Percentiles rank a stretch among this genome's conserved stretches.
These are phyloP conservation scores for Ogataea hybrid DNA, from an alignment of 1,139 yeast species.

Conservation along the genomic window DNA sequence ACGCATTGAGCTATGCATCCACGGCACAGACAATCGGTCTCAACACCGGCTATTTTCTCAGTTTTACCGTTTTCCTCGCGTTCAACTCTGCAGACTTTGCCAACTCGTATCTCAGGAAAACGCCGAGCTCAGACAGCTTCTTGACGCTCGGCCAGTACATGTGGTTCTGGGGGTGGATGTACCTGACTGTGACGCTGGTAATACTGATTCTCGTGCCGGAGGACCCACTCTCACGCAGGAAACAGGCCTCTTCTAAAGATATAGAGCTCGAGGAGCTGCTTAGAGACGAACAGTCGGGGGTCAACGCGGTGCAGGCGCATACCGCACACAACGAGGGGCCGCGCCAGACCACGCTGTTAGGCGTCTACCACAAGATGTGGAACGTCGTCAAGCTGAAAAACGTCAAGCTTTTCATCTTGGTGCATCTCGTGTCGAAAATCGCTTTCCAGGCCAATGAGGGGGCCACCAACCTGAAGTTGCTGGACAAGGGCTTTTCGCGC, in stretches of 20 bases:
- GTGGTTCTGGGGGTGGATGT: conserved; percentile 73
- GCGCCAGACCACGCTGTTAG: conserved; percentile 11
- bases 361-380: conserved; percentile 68
- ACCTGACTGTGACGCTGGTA: conserved; percentile 62
- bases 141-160: conserved; percentile 74
- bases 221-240: conserved; percentile 45
- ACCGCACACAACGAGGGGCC: conserved; percentile 11
- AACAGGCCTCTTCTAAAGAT: conserved; percentile 31
- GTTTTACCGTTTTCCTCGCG: conserved; percentile 89
- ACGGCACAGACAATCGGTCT: conserved; percentile 97
- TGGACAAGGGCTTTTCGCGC: conserved; percentile 91
- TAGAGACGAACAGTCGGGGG: conserved; percentile 16
- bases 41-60: conserved; percentile 87
- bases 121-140: conserved; percentile 63
- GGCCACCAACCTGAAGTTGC: conserved; percentile 84
- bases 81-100: conserved; percentile 92
- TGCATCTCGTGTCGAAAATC: conserved; percentile 78
- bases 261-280: conserved; percentile 17
- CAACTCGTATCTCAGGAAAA: conserved; percentile 68
- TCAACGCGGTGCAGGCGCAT: conserved; percentile 16
- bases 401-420: conserved; percentile 68
- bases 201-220: conserved; percentile 61
- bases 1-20: conserved; percentile 87
- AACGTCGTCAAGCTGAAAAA: conserved; percentile 73
- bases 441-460: conserved; percentile 97